Conservation (phyloP, 768 basidiomycete genomes). For the Lactifluus piperatus region DNA sequence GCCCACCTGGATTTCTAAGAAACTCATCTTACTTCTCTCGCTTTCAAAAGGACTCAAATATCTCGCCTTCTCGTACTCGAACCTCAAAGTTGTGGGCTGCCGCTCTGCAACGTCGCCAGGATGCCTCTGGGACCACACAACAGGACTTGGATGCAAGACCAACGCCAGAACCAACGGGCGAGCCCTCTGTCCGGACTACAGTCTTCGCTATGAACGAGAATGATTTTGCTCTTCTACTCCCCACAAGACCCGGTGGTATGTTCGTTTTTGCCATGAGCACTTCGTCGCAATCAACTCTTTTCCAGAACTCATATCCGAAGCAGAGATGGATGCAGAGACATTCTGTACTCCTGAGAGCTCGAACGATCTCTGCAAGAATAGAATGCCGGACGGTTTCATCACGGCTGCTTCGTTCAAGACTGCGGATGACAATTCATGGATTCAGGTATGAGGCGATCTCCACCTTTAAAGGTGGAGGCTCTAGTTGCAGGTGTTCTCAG, state of each 20-base stretch:
- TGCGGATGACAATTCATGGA: slow-evolving; percentile 32
- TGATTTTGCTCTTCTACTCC: slow-evolving; percentile 32
- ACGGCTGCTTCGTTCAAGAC: slow-evolving; percentile 28
- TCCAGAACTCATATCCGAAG: slow-evolving; percentile 33
- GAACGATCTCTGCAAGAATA: slow-evolving; percentile 24
- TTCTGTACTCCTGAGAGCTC: slow-evolving; percentile 29
- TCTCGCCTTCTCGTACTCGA: slow-evolving; percentile 7
- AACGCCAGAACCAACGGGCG: slow-evolving; percentile 35
- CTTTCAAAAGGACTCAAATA: neutral
- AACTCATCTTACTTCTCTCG: neutral
- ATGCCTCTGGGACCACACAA: neutral
- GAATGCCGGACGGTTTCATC: slow-evolving; percentile 31
- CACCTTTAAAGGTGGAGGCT: neutral
- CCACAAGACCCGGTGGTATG: slow-evolving; percentile 28
- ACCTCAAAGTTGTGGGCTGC: neutral
- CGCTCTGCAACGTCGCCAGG: neutral
- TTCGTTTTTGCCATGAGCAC: neutral
- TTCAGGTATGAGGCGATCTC: slow-evolving; percentile 28
- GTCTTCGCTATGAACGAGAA: slow-evolving; percentile 27
- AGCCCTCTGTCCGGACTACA: slow-evolving; percentile 28
- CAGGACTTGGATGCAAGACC: slow-evolving; percentile 24
- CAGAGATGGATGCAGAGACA: slow-evolving; percentile 31
- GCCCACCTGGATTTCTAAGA: neutral
- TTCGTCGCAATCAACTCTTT: neutral
- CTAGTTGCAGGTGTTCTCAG: neutral